Percentiles rank a stretch among this genome's conserved stretches.
Conservation (phyloP, 176 grass and related monocot genomes). For the Chrysopogon serrulatus region DNA sequence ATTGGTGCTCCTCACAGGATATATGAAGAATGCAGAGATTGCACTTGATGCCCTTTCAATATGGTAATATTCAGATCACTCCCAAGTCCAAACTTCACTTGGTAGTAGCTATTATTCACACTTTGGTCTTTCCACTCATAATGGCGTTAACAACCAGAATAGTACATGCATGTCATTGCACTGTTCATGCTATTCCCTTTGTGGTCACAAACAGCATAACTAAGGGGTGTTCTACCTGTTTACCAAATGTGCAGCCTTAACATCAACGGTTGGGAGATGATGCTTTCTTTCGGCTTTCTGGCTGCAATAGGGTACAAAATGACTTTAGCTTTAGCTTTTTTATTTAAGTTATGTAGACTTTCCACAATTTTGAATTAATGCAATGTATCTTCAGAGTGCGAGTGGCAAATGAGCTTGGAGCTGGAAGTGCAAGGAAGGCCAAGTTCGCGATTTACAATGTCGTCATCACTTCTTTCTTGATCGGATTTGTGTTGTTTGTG, state of each 20-base stretch:
- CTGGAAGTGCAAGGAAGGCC: conserved; percentile 59
- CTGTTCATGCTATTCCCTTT: neutral
- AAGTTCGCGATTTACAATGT: conserved; percentile 62
- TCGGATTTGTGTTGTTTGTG: conserved; percentile 53
- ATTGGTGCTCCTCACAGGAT: conserved; percentile 77
- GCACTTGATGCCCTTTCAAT: conserved; percentile 93
- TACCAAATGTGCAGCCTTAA: conserved; percentile 55
- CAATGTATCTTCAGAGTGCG: conserved; percentile 45
- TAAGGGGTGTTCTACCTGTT: neutral
- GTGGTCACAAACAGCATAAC: neutral
- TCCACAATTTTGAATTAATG: neutral
- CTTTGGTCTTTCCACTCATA: neutral
- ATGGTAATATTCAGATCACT: conserved; percentile 40
- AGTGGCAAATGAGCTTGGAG: conserved; percentile 85
- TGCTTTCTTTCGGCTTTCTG: conserved; percentile 77
- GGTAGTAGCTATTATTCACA: neutral
- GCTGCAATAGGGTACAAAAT: conserved; percentile 56
- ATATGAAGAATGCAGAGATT: conserved; percentile 76
- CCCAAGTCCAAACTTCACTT: neutral
- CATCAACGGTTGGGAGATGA: conserved; percentile 98
- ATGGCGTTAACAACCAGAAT: neutral
- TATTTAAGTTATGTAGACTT: neutral
- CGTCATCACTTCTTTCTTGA: conserved; percentile 41
- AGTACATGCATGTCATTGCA: neutral
- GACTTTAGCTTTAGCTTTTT: neutral